phyloP scores from a whole-genome alignment of 2,329 filamentous ascomycete species.

The Stagonosporopsis cucurbitacearum region DNA sequence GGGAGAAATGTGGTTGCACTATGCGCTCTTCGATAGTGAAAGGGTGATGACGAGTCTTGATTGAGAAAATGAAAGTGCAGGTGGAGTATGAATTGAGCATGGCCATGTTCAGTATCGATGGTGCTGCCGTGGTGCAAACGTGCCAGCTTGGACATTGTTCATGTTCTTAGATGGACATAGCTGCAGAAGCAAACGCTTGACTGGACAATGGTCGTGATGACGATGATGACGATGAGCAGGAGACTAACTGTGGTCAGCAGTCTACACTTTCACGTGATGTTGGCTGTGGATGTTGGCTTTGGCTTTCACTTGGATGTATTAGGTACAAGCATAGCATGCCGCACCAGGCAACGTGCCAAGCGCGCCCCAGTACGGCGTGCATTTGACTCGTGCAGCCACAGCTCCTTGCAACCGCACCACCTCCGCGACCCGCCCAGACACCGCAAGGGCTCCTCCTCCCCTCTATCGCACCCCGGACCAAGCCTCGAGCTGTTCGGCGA shows the following conservation, averaged over 20 bases:
- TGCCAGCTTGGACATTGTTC: too few relatives aligned
- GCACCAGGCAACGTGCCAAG: conserved; percentile 26
- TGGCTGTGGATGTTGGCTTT: background rate
- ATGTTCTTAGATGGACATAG: too few relatives aligned
- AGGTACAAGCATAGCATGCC: too few relatives aligned
- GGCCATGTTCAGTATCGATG: too few relatives aligned
- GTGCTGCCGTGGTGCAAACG: background rate
- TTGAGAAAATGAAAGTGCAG: too few relatives aligned
- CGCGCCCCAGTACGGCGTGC: conserved; percentile 22
- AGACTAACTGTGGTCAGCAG: too few relatives aligned
- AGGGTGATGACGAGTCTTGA: too few relatives aligned
- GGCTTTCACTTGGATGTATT: too few relatives aligned
- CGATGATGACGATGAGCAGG: too few relatives aligned
- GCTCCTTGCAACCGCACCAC: conserved; percentile 37
- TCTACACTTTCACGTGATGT: background rate
- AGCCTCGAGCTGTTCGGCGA: conserved; percentile 32
- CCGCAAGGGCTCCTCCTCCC: conserved; percentile 36
- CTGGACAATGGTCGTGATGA: background rate
- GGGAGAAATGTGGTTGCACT: too few relatives aligned
- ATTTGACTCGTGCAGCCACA: conserved; percentile 23
- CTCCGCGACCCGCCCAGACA: conserved; percentile 38
- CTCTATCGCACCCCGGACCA: conserved; percentile 34
- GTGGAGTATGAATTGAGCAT: too few relatives aligned
- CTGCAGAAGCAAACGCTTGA: background rate
- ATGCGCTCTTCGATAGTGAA: too few relatives aligned